phyloP scores from a whole-genome alignment of 768 basidiomycete genomes.

The Tephrocybe sp. region DNA sequence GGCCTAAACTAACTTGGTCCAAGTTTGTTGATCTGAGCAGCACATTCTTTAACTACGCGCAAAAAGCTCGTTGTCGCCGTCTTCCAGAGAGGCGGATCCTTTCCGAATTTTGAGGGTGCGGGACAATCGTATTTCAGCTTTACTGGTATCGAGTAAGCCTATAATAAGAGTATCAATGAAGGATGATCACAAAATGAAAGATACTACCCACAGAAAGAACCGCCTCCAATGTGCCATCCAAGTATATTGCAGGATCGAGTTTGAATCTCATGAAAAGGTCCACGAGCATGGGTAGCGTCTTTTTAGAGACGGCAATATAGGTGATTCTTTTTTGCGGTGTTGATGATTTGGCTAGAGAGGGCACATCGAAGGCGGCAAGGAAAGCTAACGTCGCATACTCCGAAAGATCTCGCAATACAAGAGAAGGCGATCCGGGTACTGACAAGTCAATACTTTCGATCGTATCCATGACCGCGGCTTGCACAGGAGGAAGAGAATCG shows the following conservation, averaged over 20 bases:
- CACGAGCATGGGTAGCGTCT: conserved; percentile 78
- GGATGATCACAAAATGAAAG: not conserved
- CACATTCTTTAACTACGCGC: conserved; percentile 66
- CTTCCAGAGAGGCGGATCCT: conserved; percentile 90
- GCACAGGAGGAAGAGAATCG: conserved; percentile 75
- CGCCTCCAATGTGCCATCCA: conserved; percentile 82
- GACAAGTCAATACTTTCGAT: conserved; percentile 66
- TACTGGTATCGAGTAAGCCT: conserved; percentile 90
- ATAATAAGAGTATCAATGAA: not conserved
- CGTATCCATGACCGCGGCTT: conserved; percentile 72
- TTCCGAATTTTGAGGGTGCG: conserved; percentile 80
- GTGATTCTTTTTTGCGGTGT: conserved; percentile 67
- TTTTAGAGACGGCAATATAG: conserved; percentile 88
- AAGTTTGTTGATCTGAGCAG: conserved; percentile 46
- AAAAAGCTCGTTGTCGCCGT: conserved; percentile 85
- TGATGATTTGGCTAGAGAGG: conserved; percentile 36
- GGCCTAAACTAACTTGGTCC: conserved; percentile 39
- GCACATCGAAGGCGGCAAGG: conserved; percentile 69
- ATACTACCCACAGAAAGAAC: conserved; percentile 65
- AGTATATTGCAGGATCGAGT: conserved; percentile 57
- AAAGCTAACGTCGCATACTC: conserved; percentile 88
- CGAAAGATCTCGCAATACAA: conserved; percentile 80
- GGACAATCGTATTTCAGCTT: conserved; percentile 96
- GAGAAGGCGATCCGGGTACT: conserved; percentile 58
- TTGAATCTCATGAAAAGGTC: conserved; percentile 74